These are phyloP conservation scores for Trichophyton mentagrophytes DNA, from an alignment of 2,329 filamentous ascomycete species.

Conservation along the genomic window DNA sequence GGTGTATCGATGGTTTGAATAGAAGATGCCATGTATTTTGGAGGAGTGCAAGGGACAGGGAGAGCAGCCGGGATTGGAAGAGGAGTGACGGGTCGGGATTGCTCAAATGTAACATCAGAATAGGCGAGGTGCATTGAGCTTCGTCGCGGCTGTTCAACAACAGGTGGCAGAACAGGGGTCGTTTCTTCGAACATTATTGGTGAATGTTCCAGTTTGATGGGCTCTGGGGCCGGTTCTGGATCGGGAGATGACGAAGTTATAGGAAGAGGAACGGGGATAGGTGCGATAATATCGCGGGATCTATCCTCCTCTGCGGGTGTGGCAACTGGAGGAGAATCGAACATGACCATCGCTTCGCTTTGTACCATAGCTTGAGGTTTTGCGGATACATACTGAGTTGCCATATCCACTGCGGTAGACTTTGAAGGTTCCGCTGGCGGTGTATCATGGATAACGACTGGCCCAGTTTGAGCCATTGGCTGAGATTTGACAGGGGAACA, in stretches of 20 bases:
- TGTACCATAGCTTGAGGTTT: not conserved
- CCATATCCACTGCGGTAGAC: not conserved
- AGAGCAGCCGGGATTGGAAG: not conserved
- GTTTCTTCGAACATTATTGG: slow-evolving; percentile 25
- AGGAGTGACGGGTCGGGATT: slow-evolving; percentile 20
- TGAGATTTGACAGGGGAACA: not conserved
- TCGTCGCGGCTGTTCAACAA: slow-evolving; percentile 25
- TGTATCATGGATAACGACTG: not conserved
- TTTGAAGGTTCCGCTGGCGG: not conserved
- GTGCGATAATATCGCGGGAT: not conserved
- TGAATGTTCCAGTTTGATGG: slow-evolving; percentile 22
- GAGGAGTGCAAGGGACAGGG: not conserved
- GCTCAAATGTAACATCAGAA: slow-evolving; percentile 21
- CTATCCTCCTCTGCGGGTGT: not conserved
- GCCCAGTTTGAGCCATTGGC: not conserved
- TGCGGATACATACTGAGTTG: not conserved
- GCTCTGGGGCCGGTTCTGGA: slow-evolving; percentile 8
- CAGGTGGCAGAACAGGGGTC: slow-evolving; percentile 31
- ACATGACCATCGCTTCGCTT: slow-evolving; percentile 16
- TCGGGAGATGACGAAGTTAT: slow-evolving; percentile 8
- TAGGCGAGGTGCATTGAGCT: slow-evolving; percentile 16
- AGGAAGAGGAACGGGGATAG: slow-evolving; percentile 3
- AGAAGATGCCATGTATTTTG: slow-evolving; percentile 3
- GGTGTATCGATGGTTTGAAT: slow-evolving; percentile 10
- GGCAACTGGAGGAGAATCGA: slow-evolving; percentile 29